Percentiles rank a stretch among this genome's conserved stretches.
These are phyloP conservation scores for Millerozyma miso DNA, from an alignment of 805 yeast species.

Conservation along the genomic window DNA sequence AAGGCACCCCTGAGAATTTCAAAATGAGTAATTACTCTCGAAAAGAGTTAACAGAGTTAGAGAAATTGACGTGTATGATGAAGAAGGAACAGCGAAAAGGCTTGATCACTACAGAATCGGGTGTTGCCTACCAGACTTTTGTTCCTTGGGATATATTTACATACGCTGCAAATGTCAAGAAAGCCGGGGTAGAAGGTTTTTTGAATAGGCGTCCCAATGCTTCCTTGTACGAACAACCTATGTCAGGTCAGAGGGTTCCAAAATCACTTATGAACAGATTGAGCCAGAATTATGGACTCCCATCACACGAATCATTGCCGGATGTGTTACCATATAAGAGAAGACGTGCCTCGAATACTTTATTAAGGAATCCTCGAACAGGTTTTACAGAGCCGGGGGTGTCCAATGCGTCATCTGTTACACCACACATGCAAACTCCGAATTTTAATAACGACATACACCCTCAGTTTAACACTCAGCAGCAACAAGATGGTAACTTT, in stretches of 20 bases:
- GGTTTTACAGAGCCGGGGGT: neutral
- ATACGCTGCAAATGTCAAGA: slow-evolving; percentile 28
- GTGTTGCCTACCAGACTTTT: slow-evolving; percentile 11
- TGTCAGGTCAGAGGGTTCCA: neutral
- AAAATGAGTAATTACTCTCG: slow-evolving; percentile 8
- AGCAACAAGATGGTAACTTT: neutral
- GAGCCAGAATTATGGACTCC: neutral
- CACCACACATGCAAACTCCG: neutral
- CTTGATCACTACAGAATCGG: slow-evolving; percentile 7
- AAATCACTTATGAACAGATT: neutral
- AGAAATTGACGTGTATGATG: slow-evolving; percentile 7
- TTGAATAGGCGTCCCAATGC: neutral
- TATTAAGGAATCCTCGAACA: neutral
- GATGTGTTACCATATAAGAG: neutral
- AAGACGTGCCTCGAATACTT: neutral
- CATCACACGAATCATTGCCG: neutral
- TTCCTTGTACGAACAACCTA: neutral
- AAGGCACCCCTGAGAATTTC: slow-evolving; percentile 19
- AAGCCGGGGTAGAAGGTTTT: neutral
- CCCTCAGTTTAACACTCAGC: neutral
- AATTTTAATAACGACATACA: neutral
- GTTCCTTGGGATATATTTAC: slow-evolving; percentile 37
- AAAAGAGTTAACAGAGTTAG: slow-evolving; percentile 18
- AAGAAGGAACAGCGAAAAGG: slow-evolving; percentile 2
- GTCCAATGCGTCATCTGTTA: neutral